Base-by-base conservation (phyloP, 2,329 filamentous ascomycete genomes). In the Lithohypha guttulata region DNA sequence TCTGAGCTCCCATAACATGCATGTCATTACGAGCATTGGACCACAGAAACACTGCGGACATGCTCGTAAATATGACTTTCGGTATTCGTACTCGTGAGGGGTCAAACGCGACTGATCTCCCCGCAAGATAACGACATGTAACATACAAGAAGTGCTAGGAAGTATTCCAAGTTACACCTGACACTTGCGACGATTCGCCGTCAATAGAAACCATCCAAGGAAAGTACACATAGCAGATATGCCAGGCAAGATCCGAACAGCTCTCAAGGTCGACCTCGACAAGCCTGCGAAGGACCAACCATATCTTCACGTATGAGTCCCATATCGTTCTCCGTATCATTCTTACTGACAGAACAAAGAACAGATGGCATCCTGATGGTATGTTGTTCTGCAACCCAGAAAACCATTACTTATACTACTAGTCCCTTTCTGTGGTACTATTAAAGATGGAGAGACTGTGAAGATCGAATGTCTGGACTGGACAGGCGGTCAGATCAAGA, bases 381-480 rank as follows among this genome's bases (percentile, higher is more conserved):
- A 69, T 37, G 69, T 55, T n/a, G 25, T 9, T 14, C 25, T 11
- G 6, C 17, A 15, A 4, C 23, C 10, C 11, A 4, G 14, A 9
- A 14, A 30, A 36, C 43, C 35, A 34, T 28, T 39, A 26, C 28
- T 26, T 36, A 40, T 28, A 4, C 13, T n/a, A n/a, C 28, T 44
- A 91, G 84, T 93, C 36, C 87, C 87, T 0, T 75, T 72, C 41
- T 71, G 70, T 35, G 81, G 70, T 21, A 76, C 71, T 1, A 85
- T 95, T 53, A 78, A 81, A 52, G 78, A 87, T 54, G 80, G 79
- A 20, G 87, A 94, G 62, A 83, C 83, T 0, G 86, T 94, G 49
- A 93, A 93, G 62, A 93, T 94, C 49, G 84, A 94, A 67, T 94
- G 87, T 54, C 68, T 91, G 6, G 84, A 93, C 63, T 93, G 84